Conservation (phyloP, 306 rosid genomes). For the Dryas drummondii region DNA sequence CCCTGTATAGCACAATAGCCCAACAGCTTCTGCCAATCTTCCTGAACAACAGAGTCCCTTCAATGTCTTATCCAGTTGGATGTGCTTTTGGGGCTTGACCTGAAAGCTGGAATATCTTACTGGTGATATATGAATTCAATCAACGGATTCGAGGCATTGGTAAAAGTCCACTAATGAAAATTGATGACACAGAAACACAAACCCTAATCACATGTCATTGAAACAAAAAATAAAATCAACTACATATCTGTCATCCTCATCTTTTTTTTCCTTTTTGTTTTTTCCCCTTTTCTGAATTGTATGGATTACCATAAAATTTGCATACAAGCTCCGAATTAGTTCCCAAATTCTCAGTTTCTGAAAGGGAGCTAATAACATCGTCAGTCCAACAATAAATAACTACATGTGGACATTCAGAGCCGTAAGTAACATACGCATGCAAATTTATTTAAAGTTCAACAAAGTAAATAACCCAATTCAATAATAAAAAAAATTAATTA, state of each 20-base stretch:
- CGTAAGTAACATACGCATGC: background rate
- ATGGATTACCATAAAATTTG: background rate
- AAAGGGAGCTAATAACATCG: background rate
- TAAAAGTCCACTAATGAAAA: constrained; percentile 23
- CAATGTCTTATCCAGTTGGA: constrained; percentile 46
- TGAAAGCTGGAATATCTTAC: constrained; percentile 71
- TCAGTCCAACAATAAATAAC: background rate
- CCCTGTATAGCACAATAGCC: constrained; percentile 49
- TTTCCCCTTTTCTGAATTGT: no score
- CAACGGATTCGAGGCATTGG: constrained; percentile 25
- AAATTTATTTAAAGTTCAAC: background rate
- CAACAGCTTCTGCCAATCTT: constrained; percentile 55
- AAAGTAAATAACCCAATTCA: background rate
- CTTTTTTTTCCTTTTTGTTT: background rate
- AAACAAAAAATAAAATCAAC: background rate
- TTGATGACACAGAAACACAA: background rate
- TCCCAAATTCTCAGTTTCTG: background rate
- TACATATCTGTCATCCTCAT: background rate
- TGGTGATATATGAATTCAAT: constrained; percentile 35
- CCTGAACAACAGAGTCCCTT: constrained; percentile 59
- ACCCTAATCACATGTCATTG: background rate
- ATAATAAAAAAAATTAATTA: background rate
- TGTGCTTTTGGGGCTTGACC: constrained; percentile 45
- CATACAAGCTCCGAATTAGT: background rate
- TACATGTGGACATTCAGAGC: background rate